Percentiles rank a stretch among this genome's conserved stretches.
Conservation (phyloP, 2,329 filamentous ascomycete genomes). For the Paramyrothecium roridum region DNA sequence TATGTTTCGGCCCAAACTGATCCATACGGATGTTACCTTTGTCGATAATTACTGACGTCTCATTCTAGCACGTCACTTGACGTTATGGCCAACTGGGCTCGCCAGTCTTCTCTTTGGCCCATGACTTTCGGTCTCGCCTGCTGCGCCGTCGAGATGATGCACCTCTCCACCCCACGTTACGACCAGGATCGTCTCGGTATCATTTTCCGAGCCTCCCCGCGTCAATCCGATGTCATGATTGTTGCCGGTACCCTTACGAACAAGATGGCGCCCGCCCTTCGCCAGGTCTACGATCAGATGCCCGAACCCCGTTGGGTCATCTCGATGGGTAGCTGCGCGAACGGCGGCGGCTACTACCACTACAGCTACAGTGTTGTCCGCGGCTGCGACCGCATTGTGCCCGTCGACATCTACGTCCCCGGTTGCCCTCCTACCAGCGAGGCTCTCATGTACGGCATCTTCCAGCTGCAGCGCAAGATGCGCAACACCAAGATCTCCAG, state of each 20-base stretch:
- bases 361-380: conserved; percentile 78
- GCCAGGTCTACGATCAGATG: conserved; percentile 95
- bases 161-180: conserved; percentile 82
- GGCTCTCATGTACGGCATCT: conserved; percentile 67
- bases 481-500: conserved; percentile 53
- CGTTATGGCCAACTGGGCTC: conserved; percentile 77
- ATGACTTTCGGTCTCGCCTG: conserved; percentile 87
- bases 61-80: conserved; percentile 68
- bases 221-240: conserved; percentile 91
- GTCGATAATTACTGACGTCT: conserved; percentile 6
- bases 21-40: not conserved
- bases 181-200: conserved; percentile 86
- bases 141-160: conserved; percentile 93
- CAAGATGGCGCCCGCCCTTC: conserved; percentile 90
- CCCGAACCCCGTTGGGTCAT: conserved; percentile 84
- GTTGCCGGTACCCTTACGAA: conserved; percentile 90
- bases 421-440: conserved; percentile 65
- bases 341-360: conserved; percentile 84
- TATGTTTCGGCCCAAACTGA: conserved; percentile 44
- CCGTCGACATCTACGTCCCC: conserved; percentile 77
- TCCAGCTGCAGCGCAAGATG: conserved; percentile 77
- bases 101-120: conserved; percentile 82
- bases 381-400: conserved; percentile 73
- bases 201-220: conserved; percentile 84
- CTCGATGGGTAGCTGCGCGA: conserved; percentile 82